Conservation (phyloP, 805 yeast genomes). For the Candida berthetii region DNA sequence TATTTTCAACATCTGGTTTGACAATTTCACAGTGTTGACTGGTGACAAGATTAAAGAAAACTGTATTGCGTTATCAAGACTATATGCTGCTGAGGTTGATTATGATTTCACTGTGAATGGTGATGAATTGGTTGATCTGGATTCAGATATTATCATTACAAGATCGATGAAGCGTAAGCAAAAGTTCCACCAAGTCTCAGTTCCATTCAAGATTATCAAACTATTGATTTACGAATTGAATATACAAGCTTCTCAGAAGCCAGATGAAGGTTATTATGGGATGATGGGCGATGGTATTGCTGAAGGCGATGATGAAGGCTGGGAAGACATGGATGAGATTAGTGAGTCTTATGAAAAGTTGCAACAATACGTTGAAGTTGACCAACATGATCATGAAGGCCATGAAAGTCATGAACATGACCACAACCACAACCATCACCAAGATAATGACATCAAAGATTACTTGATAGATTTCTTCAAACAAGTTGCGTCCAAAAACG, state of each 20-base stretch:
- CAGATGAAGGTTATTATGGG: slow-evolving; percentile 21
- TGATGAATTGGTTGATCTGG: slow-evolving; percentile 54
- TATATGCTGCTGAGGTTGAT: slow-evolving; percentile 55
- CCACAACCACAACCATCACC: slow-evolving; percentile 7
- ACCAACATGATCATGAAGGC: background rate
- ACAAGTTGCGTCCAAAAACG: slow-evolving; percentile 43
- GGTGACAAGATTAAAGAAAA: slow-evolving; percentile 68
- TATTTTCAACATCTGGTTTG: slow-evolving; percentile 77
- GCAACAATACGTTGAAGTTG: slow-evolving; percentile 45
- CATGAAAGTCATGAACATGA: slow-evolving; percentile 17
- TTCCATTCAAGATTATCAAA: slow-evolving; percentile 66
- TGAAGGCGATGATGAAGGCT: slow-evolving; percentile 30
- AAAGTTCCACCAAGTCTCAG: slow-evolving; percentile 57
- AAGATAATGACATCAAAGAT: slow-evolving; percentile 20
- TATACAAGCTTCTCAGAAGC: slow-evolving; percentile 52
- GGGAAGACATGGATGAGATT: slow-evolving; percentile 74
- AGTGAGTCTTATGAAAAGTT: slow-evolving; percentile 62
- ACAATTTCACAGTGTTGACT: slow-evolving; percentile 70
- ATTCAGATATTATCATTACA: slow-evolving; percentile 66
- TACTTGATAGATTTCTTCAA: slow-evolving; percentile 47
- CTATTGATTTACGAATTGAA: slow-evolving; percentile 63
- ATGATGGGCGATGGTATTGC: slow-evolving; percentile 7
- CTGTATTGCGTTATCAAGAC: slow-evolving; percentile 63
- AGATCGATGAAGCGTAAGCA: slow-evolving; percentile 72
- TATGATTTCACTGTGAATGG: slow-evolving; percentile 66